Conservation (phyloP, 106 monocot genomes). For the Dactylorhiza incarnata region DNA sequence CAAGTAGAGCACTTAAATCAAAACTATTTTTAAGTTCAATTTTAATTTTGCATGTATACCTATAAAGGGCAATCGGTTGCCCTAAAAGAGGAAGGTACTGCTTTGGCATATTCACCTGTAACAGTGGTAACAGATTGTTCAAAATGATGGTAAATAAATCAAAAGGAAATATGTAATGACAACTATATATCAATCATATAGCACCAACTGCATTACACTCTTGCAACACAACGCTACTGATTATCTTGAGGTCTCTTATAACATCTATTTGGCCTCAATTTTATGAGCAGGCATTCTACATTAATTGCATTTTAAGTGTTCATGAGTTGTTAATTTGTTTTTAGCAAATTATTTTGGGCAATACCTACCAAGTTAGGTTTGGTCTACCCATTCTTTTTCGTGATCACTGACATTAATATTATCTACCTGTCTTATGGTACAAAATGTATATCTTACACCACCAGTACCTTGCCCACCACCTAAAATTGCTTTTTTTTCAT, state of each 20-base stretch:
- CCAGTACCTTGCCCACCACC: too few relatives aligned
- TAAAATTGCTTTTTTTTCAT: too few relatives aligned
- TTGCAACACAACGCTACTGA: neutral
- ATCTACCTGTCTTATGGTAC: too few relatives aligned
- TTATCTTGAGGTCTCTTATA: neutral
- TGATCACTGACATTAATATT: too few relatives aligned
- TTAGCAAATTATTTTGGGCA: too few relatives aligned
- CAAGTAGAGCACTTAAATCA: neutral
- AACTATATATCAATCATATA: neutral
- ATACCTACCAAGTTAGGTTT: too few relatives aligned
- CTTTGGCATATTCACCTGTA: conserved; percentile 88
- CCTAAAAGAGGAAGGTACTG: conserved; percentile 91
- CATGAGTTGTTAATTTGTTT: too few relatives aligned
- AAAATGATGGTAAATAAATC: neutral
- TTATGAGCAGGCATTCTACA: too few relatives aligned
- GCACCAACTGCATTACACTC: neutral
- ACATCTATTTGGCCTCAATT: too few relatives aligned
- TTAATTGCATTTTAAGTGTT: too few relatives aligned
- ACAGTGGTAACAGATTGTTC: neutral
- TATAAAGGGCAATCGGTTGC: conserved; percentile 90
- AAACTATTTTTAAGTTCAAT: neutral
- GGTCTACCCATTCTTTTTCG: too few relatives aligned
- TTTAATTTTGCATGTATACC: conserved; percentile 27
- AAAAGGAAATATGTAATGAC: neutral
- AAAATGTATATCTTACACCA: too few relatives aligned